Evolutionary conservation across 805 yeast species (phyloP).

Genomic region (fission yeast (Schizosaccharomyces pombe)): DNA sequence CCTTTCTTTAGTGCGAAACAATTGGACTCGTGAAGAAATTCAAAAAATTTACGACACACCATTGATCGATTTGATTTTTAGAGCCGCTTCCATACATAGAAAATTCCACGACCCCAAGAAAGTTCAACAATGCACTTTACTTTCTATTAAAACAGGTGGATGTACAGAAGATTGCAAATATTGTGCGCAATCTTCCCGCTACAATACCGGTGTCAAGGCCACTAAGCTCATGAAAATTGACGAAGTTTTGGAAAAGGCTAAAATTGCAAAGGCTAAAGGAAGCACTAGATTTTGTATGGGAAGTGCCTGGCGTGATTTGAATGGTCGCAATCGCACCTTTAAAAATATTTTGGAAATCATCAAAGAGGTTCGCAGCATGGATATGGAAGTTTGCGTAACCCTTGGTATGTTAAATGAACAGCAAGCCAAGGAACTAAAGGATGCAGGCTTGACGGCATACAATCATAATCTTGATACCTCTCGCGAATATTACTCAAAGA

Average conservation of each 20-base stretch:
- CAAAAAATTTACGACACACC: constrained; percentile 41
- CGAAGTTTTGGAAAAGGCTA: constrained; percentile 39
- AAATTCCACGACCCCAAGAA: constrained; percentile 42
- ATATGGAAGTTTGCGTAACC: constrained; percentile 60
- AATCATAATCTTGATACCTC: constrained; percentile 67
- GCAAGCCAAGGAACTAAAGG: constrained; percentile 36
- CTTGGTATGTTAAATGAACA: constrained; percentile 49
- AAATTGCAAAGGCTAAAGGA: constrained; percentile 42
- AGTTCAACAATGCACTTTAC: constrained; percentile 52
- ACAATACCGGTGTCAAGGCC: constrained; percentile 50
- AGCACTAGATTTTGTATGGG: constrained; percentile 67
- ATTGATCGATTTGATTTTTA: constrained; percentile 32
- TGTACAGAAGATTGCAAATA: constrained; percentile 65
- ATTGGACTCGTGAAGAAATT: constrained; percentile 42
- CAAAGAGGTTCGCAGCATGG: constrained; percentile 33
- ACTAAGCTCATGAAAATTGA: constrained; percentile 38
- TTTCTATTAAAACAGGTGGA: constrained; percentile 59
- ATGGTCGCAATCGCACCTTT: constrained; percentile 46
- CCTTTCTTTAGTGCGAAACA: constrained; percentile 15
- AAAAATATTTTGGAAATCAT: constrained; percentile 44
- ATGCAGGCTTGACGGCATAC: constrained; percentile 60
- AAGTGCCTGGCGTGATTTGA: constrained; percentile 75
- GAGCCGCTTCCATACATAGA: constrained; percentile 39
- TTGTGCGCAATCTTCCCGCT: constrained; percentile 51
- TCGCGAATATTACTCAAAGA: constrained; percentile 49